A percentile compares a stretch with the other conserved stretches of the same genome.
These are phyloP conservation scores for Beta macrorhiza DNA, from an alignment of 179 eudicot genomes.

Conservation along the genomic window DNA sequence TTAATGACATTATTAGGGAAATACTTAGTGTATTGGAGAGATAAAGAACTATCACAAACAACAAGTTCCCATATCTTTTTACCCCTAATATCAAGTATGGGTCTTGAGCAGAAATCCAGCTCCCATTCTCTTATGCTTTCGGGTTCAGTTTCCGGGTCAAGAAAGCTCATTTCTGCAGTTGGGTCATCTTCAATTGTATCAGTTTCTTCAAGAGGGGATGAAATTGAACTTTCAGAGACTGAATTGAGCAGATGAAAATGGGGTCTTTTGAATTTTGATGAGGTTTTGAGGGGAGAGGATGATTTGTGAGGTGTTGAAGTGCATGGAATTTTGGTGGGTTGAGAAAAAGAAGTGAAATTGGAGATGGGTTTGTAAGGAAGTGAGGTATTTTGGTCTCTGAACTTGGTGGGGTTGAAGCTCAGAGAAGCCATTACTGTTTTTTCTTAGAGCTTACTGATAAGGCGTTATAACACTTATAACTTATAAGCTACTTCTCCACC, in stretches of 20 bases:
- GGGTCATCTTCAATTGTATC: slow-evolving; percentile 68
- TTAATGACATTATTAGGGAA: slow-evolving; percentile 93
- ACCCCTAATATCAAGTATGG: slow-evolving; percentile 89
- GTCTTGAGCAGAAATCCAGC: slow-evolving; percentile 89
- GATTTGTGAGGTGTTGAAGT: slow-evolving; percentile 14
- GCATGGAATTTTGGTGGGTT: slow-evolving; percentile 40
- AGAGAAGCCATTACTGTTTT: slow-evolving; percentile 62
- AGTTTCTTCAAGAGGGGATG: slow-evolving; percentile 42
- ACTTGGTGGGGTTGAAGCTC: slow-evolving; percentile 57
- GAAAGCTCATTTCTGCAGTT: slow-evolving; percentile 67
- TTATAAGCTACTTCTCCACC: slow-evolving; percentile 2
- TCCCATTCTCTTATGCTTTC: slow-evolving; percentile 78
- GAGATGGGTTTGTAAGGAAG: slow-evolving; percentile 47
- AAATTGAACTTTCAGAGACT: slow-evolving; percentile 59
- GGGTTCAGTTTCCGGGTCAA: slow-evolving; percentile 75
- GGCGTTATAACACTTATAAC: no score
- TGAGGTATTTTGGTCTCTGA: slow-evolving; percentile 43
- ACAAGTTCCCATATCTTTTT: slow-evolving; percentile 96
- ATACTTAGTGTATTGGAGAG: slow-evolving; percentile 88
- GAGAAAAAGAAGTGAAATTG: slow-evolving; percentile 36
- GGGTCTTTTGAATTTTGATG: slow-evolving; percentile 14
- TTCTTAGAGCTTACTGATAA: slow-evolving; percentile 23
- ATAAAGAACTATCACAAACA: slow-evolving; percentile 77
- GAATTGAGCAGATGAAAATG: slow-evolving; percentile 34
- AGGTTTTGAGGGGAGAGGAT: slow-evolving; percentile 14